Percentiles rank a stretch among this genome's conserved stretches.
These are phyloP conservation scores for Delonix regia DNA, from an alignment of 306 rosid genomes.

Conservation along the genomic window DNA sequence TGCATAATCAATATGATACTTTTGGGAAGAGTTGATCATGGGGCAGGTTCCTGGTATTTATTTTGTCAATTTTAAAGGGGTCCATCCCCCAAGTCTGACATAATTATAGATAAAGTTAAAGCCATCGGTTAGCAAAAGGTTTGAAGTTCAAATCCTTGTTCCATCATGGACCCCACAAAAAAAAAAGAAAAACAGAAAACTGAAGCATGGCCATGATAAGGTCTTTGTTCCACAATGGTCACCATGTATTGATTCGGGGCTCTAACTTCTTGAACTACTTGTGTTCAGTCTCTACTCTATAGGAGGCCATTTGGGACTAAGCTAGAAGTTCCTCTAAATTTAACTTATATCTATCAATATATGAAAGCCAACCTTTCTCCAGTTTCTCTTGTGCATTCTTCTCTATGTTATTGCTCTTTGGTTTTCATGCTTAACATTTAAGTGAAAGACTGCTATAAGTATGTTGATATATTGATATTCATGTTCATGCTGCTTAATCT, in stretches of 20 bases:
- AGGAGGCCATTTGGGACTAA: neutral
- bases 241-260: no score
- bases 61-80: neutral
- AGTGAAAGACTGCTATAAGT: constrained; percentile 2
- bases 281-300: neutral
- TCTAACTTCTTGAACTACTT: no score
- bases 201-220: neutral
- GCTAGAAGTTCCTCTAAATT: neutral
- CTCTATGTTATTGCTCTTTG: neutral
- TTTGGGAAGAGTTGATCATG: neutral
- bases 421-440: constrained; percentile 5
- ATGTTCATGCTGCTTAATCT: constrained; percentile 28
- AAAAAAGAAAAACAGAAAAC: neutral
- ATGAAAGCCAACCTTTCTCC: neutral
- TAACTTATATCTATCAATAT: neutral
- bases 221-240: no score
- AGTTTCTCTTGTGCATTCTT: neutral
- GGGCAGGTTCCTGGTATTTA: neutral
- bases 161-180: neutral
- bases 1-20: neutral
- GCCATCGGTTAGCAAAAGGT: neutral
- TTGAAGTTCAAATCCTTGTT: neutral
- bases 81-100: neutral
- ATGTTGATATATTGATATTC: neutral
- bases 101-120: neutral